These are phyloP conservation scores for Carex littledalei DNA, from an alignment of 176 grass and related monocot species.

Conservation along the genomic window DNA sequence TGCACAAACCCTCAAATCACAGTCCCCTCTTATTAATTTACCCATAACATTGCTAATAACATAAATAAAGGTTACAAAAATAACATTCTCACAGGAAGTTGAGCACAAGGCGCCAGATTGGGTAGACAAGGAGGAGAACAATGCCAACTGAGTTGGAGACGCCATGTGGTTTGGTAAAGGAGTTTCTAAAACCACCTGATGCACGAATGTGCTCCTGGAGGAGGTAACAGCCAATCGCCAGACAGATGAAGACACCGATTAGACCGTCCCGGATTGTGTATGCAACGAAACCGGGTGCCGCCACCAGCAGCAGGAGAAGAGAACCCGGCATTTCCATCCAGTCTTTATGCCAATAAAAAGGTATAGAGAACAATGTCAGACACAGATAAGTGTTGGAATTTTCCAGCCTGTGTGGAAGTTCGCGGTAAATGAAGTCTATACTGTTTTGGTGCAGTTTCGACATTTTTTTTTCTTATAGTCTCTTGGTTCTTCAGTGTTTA, in stretches of 20 bases:
- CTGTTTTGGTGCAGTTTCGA: not conserved
- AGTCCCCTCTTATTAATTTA: not conserved
- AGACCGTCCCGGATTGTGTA: conserved; percentile 34
- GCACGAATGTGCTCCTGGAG: conserved; percentile 84
- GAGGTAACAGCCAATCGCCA: conserved; percentile 78
- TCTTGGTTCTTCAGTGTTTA: not conserved
- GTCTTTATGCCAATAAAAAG: conserved; percentile 36
- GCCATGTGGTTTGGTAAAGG: conserved; percentile 68
- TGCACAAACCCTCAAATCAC: not conserved
- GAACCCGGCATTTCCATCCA: conserved; percentile 71
- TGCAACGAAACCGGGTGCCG: conserved; percentile 59
- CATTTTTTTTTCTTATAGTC: not conserved
- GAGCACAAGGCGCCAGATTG: conserved; percentile 57
- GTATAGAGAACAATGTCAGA: conserved; percentile 7
- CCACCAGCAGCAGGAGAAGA: conserved; percentile 69
- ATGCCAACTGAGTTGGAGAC: conserved; percentile 77
- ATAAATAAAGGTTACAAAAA: not conserved
- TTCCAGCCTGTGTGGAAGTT: not conserved
- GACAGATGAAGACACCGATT: conserved; percentile 51
- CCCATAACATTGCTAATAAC: not conserved
- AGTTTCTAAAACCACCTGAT: conserved; percentile 73
- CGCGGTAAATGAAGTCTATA: not conserved
- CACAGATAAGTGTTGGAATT: not conserved
- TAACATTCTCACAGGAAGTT: conserved; percentile 20
- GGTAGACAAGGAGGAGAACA: conserved; percentile 75